Evolutionary conservation across 1,284 basidiomycete genomes (phyloP).

Genomic region (Cutaneotrichosporon sp.): DNA sequence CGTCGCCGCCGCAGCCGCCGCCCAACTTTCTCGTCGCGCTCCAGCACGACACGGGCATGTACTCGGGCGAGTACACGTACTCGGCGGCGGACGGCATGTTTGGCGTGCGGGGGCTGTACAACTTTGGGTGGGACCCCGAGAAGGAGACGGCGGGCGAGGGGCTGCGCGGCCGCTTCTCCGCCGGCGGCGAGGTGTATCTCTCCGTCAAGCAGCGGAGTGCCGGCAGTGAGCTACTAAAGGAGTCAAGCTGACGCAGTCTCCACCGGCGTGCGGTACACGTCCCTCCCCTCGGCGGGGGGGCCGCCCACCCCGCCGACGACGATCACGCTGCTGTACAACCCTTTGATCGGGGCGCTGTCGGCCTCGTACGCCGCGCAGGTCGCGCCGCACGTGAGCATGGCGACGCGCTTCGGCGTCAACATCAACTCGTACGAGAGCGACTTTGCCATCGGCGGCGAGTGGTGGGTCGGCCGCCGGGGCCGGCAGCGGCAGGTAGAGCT

Average conservation of each 20-base stretch:
- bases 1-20: conserved; percentile 34
- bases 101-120: conserved; percentile 86
- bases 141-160: conserved; percentile 81
- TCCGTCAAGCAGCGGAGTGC: conserved; percentile 90
- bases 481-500: conserved; percentile 16
- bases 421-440: conserved; percentile 96
- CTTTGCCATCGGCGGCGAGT: conserved; percentile 90
- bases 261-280: conserved; percentile 84
- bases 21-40: conserved; percentile 85
- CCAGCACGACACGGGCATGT: conserved; percentile 89
- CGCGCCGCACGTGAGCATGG: conserved; percentile 80
- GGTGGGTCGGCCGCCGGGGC: conserved; percentile 70
- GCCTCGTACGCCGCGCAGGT: conserved; percentile 88
- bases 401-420: conserved; percentile 94
- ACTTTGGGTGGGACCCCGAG: conserved; percentile 66
- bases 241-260: conserved; percentile 64
- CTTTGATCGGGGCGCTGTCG: conserved; percentile 92
- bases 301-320: conserved; percentile 74
- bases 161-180: conserved; percentile 81
- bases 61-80: conserved; percentile 93
- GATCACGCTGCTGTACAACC: conserved; percentile 91
- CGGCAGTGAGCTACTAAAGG: conserved; percentile 64
- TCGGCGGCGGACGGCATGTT: conserved; percentile 92
- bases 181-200: conserved; percentile 92
- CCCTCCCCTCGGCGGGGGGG: conserved; percentile 58